phyloP scores from a whole-genome alignment of 345 rosid genomes.

The Ceriops zippeliana region DNA sequence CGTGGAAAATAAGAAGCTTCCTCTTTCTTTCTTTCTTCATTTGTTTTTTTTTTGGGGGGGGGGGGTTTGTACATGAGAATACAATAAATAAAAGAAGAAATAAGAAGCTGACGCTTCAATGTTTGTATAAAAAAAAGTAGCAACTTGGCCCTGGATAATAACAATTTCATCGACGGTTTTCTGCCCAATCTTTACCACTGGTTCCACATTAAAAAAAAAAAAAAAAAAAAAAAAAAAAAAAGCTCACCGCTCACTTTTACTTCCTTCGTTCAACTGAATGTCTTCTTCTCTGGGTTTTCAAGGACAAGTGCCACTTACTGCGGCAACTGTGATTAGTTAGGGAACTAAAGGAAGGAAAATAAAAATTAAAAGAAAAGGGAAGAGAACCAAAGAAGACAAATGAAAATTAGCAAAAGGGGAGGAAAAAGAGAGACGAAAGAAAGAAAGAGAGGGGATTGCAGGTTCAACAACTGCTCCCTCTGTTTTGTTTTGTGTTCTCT shows the following conservation, averaged over 20 bases:
- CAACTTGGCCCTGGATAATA: constrained; percentile 8
- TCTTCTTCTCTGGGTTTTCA: constrained; percentile 8
- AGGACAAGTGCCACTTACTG: not conserved
- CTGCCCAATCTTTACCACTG: not conserved
- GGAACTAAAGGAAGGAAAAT: not conserved
- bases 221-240: too few species aligned
- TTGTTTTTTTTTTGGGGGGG: constrained; percentile 2
- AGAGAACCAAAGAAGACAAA: not conserved
- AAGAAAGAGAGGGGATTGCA: not conserved
- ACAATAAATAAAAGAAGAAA: not conserved
- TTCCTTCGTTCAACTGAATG: not conserved
- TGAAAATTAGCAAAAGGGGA: too few species aligned
- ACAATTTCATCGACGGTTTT: not conserved
- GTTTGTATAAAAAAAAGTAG: constrained; percentile 2
- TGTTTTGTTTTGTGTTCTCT: constrained; percentile 16
- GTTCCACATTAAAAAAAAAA: too few species aligned
- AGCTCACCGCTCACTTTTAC: not conserved
- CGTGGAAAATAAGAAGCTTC: too few species aligned
- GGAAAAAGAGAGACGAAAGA: not conserved
- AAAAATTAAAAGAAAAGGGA: not conserved
- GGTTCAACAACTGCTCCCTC: constrained; percentile 24
- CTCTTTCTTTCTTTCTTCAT: too few species aligned
- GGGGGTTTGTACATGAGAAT: constrained; percentile 10
- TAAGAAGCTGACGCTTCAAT: constrained; percentile 14
- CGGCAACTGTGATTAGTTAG: not conserved